These are phyloP conservation scores for Escallonia herrerae DNA, from an alignment of 129 eudicot species.

Conservation along the genomic window DNA sequence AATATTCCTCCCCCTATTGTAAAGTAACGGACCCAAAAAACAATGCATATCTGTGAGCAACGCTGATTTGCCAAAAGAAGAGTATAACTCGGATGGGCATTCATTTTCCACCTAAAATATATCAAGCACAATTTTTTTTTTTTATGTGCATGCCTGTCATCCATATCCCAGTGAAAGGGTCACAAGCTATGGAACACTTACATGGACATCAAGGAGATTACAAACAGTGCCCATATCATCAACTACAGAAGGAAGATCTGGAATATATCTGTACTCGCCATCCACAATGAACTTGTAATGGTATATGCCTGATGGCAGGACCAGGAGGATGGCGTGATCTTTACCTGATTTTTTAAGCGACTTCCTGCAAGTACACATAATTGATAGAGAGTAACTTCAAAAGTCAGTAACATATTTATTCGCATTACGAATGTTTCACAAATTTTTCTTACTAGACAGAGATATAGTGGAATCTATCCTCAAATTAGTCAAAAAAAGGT, in stretches of 20 bases:
- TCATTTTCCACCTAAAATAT: too few species aligned
- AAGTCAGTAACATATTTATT: not conserved
- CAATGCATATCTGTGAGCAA: too few species aligned
- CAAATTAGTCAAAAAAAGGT: not conserved
- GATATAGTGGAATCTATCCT: not conserved
- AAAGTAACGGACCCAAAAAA: too few species aligned
- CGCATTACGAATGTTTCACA: not conserved
- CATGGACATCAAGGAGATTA: slow-evolving; percentile 55
- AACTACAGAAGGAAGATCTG: slow-evolving; percentile 51
- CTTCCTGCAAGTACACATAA: slow-evolving; percentile 30
- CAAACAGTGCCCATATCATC: slow-evolving; percentile 38
- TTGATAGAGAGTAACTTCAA: not conserved
- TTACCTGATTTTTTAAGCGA: slow-evolving; percentile 44
- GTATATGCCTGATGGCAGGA: slow-evolving; percentile 53
- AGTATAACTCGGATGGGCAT: too few species aligned
- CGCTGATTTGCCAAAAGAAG: too few species aligned
- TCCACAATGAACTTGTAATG: slow-evolving; percentile 52
- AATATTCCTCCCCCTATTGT: too few species aligned
- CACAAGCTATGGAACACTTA: slow-evolving; percentile 19
- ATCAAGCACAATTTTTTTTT: not conserved
- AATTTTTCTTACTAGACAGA: not conserved
- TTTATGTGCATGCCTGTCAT: not conserved
- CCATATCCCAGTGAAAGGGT: not conserved
- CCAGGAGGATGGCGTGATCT: slow-evolving; percentile 51
- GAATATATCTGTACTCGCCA: slow-evolving; percentile 40